A percentile compares a stretch with the other conserved stretches of the same genome.
phyloP scores from a whole-genome alignment of 1,139 yeast genomes.

The Eremothecium coryli region DNA sequence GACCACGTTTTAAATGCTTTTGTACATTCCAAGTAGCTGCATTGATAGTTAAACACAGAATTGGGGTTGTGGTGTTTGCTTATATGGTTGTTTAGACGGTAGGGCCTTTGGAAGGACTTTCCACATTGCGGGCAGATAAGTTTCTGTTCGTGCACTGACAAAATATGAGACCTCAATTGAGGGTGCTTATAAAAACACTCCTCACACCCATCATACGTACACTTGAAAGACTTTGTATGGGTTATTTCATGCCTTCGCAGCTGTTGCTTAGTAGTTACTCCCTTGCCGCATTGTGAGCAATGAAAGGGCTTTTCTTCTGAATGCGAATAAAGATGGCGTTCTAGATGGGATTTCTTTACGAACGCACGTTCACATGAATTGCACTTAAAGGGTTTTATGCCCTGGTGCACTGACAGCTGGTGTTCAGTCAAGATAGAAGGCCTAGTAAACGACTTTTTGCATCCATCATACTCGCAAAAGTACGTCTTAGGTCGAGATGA shows the following conservation, averaged over 20 bases:
- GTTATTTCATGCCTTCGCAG: constrained; percentile 70
- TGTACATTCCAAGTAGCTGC: constrained; percentile 55
- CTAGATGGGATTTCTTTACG: constrained; percentile 67
- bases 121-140: constrained; percentile 51
- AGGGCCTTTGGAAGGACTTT: constrained; percentile 51
- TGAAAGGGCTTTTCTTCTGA: constrained; percentile 58
- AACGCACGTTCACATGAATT: constrained; percentile 56
- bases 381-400: constrained; percentile 71
- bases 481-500: constrained; percentile 48
- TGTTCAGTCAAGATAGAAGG: constrained; percentile 84
- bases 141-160: constrained; percentile 47
- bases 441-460: constrained; percentile 67
- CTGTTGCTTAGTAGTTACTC: constrained; percentile 76
- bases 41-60: constrained; percentile 37
- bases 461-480: constrained; percentile 51
- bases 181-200: constrained; percentile 72
- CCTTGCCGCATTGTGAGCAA: constrained; percentile 74
- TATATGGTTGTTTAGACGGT: constrained; percentile 52
- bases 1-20: constrained; percentile 65
- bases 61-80: constrained; percentile 43
- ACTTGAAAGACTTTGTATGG: constrained; percentile 61
- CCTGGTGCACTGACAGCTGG: constrained; percentile 57
- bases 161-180: constrained; percentile 63
- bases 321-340: constrained; percentile 64
- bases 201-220: constrained; percentile 52